Base-by-base conservation (phyloP, 495 filamentous ascomycete species). In the Tetracladium marchalianum region DNA sequence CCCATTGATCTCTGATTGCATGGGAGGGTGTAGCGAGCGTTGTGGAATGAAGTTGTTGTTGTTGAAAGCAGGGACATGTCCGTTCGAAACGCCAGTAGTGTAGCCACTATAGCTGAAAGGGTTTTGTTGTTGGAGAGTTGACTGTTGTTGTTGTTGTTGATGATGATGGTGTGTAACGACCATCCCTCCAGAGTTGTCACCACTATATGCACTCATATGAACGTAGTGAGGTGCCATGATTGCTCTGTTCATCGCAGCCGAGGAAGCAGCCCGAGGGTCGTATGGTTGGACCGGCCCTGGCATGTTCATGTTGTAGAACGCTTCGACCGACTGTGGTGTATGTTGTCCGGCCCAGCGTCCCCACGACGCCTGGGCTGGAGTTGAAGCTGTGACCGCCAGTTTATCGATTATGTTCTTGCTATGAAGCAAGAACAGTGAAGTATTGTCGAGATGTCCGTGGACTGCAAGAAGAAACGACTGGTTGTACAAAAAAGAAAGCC, bases 331-430 rank as follows among this genome's bases (percentile, higher is more conserved):
- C 38, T 55, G 55, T 19, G 33, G 46, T 16, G 22, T 39, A 41
- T 52, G 47, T 32, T 55, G 53, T 10, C 52, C 54, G 24, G 49
- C 18, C 57, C 57, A 60, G 34, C 46, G 57, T 55, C 57, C 50
- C 53, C 56, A 54, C 41, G 16, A 44, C 51, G 57, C 54, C 54
- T 50, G 57, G 48, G 39, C 47, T 51, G 57, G 51, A 48, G 56
- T 43, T 48, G 45, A 47, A 47, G 57, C 57, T 50, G 51, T 57
- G 35, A 60, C 47, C 50, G 57, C 57, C 57, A 60, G 57, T 22
- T 40, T 60, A 54, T 31, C 53, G 54, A 51, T 54, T 44, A 54
- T 59, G 52, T 59, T n/a, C 56, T 59, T 59, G 56, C 52, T 41
- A 24, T 31, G 19, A 41, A 16, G 56, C 56, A 59, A 59, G 52